Conservation (phyloP, 106 monocot genomes). For the Narthecium ossifragum region DNA sequence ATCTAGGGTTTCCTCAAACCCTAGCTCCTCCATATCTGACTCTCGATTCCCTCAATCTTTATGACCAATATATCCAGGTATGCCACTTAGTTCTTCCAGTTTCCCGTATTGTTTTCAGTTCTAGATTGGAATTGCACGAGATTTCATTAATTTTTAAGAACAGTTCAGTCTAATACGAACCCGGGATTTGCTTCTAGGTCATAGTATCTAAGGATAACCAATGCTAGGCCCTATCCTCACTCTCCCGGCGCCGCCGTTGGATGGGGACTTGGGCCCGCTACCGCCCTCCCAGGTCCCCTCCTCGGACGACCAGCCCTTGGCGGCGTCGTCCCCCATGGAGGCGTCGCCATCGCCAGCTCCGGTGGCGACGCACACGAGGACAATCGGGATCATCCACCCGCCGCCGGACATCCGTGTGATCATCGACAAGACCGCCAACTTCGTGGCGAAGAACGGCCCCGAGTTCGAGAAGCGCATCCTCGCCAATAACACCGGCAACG, state of each 20-base stretch:
- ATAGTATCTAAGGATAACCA: background rate
- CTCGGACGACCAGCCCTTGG: background rate
- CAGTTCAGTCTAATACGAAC: background rate
- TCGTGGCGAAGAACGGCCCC: slow-evolving; percentile 89
- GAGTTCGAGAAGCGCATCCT: slow-evolving; percentile 89
- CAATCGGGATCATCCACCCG: slow-evolving; percentile 94
- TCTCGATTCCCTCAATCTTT: background rate
- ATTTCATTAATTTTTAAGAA: no score
- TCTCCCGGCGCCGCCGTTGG: slow-evolving; percentile 67
- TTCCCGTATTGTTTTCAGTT: background rate
- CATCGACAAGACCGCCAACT: slow-evolving; percentile 89
- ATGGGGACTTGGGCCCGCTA: slow-evolving; percentile 55
- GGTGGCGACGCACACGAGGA: slow-evolving; percentile 84
- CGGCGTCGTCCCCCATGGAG: background rate
- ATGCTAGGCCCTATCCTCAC: slow-evolving; percentile 50
- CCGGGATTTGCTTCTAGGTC: no score
- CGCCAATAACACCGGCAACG: slow-evolving; percentile 66
- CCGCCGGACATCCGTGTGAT: slow-evolving; percentile 90
- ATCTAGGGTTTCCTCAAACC: background rate
- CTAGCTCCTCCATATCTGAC: background rate
- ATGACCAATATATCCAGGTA: no score
- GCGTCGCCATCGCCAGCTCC: slow-evolving; percentile 22
- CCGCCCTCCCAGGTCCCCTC: slow-evolving; percentile 36
- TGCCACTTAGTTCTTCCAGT: background rate
- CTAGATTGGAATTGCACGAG: no score